A percentile compares a stretch with the other conserved stretches of the same genome.
phyloP scores from a whole-genome alignment of 1,284 basidiomycete genomes.

The Butyriboletus appendiculatus region DNA sequence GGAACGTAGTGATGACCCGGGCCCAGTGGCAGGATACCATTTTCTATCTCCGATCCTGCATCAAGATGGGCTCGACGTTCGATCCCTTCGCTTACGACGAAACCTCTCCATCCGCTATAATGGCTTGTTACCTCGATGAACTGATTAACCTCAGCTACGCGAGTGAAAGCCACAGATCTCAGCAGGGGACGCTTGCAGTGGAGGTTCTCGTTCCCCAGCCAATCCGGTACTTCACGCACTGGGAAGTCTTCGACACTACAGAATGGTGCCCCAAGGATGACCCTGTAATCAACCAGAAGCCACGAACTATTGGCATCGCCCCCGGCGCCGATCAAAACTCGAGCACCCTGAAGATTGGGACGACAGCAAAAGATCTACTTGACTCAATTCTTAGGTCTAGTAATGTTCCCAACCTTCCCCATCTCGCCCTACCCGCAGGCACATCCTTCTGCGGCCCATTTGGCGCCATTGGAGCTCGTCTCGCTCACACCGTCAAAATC shows the following conservation, averaged over 20 bases:
- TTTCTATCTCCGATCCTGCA: slow-evolving; percentile 26
- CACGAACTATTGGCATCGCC: slow-evolving; percentile 31
- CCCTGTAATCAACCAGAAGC: slow-evolving; percentile 35
- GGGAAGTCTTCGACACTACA: slow-evolving; percentile 12
- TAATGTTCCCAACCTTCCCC: background rate
- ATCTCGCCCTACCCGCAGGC: slow-evolving; percentile 11
- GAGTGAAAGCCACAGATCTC: background rate
- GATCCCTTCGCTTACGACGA: slow-evolving; percentile 29
- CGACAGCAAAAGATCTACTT: slow-evolving; percentile 32
- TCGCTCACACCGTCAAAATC: slow-evolving; percentile 23
- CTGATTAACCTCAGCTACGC: slow-evolving; percentile 17
- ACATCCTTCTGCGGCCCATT: slow-evolving; percentile 30
- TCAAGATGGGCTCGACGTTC: slow-evolving; percentile 31
- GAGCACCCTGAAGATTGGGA: slow-evolving; percentile 6
- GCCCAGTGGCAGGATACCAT: slow-evolving; percentile 31
- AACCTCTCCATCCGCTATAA: slow-evolving; percentile 16
- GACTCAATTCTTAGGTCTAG: slow-evolving; percentile 30
- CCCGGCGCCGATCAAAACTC: slow-evolving; percentile 23
- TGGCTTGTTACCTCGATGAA: slow-evolving; percentile 27
- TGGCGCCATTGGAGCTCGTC: slow-evolving; percentile 22
- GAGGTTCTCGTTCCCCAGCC: slow-evolving; percentile 21
- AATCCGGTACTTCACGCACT: slow-evolving; percentile 6
- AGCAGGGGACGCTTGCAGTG: background rate
- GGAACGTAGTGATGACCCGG: slow-evolving; percentile 27
- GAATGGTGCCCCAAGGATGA: slow-evolving; percentile 37